phyloP scores from a whole-genome alignment of 2,329 filamentous ascomycete species.

The Fusarium sp. region DNA sequence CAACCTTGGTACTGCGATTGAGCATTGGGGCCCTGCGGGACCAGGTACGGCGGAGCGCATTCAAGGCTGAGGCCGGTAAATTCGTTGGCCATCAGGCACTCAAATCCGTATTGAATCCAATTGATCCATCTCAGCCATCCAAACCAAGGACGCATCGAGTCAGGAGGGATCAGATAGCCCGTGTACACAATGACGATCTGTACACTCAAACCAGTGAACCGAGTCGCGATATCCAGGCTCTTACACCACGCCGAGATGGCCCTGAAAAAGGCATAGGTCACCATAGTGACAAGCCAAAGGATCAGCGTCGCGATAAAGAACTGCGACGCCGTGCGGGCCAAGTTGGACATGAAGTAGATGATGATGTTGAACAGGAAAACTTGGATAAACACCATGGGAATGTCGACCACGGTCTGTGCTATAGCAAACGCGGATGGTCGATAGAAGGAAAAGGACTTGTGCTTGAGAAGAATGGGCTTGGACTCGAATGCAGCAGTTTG shows the following conservation, averaged over 20 bases:
- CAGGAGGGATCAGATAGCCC: conserved; percentile 71
- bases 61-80: conserved; percentile 66
- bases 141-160: conserved; percentile 66
- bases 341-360: conserved; percentile 82
- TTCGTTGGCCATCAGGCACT: conserved; percentile 76
- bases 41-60: conserved; percentile 69
- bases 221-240: conserved; percentile 72
- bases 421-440: conserved; percentile 68
- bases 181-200: conserved; percentile 76
- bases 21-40: conserved; percentile 58
- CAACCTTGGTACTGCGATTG: conserved; percentile 63
- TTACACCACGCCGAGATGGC: conserved; percentile 69
- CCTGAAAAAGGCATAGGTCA: conserved; percentile 70
- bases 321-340: conserved; percentile 73
- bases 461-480: conserved; percentile 75
- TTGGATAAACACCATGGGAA: conserved; percentile 72
- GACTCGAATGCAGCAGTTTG: conserved; percentile 73
- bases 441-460: conserved; percentile 78
- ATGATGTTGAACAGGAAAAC: conserved; percentile 76
- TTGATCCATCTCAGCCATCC: conserved; percentile 79
- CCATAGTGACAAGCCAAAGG: conserved; percentile 68
- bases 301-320: conserved; percentile 76
- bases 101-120: conserved; percentile 77
- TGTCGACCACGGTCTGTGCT: conserved; percentile 69
- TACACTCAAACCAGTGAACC: conserved; percentile 67